phyloP scores from a whole-genome alignment of 2,329 filamentous ascomycete species.

The Aspergillus udagawae region DNA sequence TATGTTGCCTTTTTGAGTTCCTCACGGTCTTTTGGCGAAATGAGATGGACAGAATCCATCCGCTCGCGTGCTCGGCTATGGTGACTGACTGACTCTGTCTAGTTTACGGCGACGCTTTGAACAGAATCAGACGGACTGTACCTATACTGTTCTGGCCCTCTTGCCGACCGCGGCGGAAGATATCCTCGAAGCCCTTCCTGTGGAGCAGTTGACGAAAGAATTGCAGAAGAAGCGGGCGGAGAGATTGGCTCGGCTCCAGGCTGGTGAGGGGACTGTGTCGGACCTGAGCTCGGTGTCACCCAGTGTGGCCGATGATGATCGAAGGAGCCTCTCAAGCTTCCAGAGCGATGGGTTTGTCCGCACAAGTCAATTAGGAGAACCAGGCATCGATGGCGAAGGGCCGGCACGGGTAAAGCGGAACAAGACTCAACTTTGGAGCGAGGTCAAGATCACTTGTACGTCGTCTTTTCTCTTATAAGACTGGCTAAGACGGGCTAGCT shows the following conservation, averaged over 20 bases:
- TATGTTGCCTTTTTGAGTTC: constrained; percentile 42
- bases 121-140: constrained; percentile 98
- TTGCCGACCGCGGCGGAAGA: constrained; percentile 88
- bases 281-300: constrained; percentile 57
- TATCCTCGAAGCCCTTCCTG: constrained; percentile 80
- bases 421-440: constrained; percentile 94
- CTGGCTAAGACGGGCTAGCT: neutral
- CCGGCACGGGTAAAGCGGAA: constrained; percentile 61
- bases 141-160: constrained; percentile 93
- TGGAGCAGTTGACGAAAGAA: constrained; percentile 88
- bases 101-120: constrained; percentile 94
- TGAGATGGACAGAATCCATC: neutral
- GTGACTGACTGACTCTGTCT: constrained; percentile 1
- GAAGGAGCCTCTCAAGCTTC: constrained; percentile 68
- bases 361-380: constrained; percentile 68
- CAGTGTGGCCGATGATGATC: constrained; percentile 78
- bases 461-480: neutral
- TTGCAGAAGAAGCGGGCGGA: constrained; percentile 89
- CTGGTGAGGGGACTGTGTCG: constrained; percentile 53
- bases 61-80: constrained; percentile 10
- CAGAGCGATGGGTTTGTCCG: constrained; percentile 81
- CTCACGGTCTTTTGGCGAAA: constrained; percentile 1
- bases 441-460: constrained; percentile 88
- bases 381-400: constrained; percentile 47
- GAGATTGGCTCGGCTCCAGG: constrained; percentile 56